These are phyloP conservation scores for Sphaerostilbella broomeana DNA, from an alignment of 2,329 filamentous ascomycete species.

Conservation along the genomic window DNA sequence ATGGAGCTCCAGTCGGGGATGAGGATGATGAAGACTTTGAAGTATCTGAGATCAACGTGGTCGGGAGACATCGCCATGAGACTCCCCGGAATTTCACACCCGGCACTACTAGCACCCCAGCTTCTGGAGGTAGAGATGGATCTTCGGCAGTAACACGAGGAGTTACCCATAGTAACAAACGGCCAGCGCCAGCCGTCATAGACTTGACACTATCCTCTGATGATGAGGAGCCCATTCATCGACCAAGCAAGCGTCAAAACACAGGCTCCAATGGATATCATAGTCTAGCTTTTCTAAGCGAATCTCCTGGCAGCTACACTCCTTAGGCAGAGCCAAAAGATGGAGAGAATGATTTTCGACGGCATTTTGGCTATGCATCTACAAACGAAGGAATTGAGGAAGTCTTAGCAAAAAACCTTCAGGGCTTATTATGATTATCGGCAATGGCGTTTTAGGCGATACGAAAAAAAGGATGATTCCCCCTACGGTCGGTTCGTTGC, in stretches of 20 bases:
- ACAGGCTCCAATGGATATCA: conserved; percentile 22
- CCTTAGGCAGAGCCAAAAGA: too few species aligned
- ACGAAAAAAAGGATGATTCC: conserved; percentile 22
- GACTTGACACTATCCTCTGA: conserved; percentile 53
- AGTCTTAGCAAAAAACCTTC: too few species aligned
- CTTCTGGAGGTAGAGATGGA: conserved; percentile 30
- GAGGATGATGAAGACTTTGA: conserved; percentile 47
- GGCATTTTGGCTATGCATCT: too few species aligned
- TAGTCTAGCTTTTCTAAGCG: conserved; percentile 9
- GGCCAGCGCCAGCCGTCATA: conserved; percentile 47
- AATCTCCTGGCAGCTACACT: conserved; percentile 7
- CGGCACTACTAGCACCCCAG: conserved; percentile 32
- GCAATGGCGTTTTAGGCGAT: conserved; percentile 18
- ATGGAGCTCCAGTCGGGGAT: conserved; percentile 21
- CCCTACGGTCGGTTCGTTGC: conserved; percentile 14
- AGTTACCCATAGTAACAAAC: conserved; percentile 38
- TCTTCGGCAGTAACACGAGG: conserved; percentile 29
- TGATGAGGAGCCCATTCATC: conserved; percentile 42
- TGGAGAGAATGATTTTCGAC: neutral
- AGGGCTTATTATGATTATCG: too few species aligned
- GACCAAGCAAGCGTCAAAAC: conserved; percentile 42
- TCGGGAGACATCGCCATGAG: conserved; percentile 28
- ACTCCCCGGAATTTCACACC: conserved; percentile 32
- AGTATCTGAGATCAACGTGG: conserved; percentile 37
- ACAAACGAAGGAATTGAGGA: too few species aligned